Base-by-base conservation (phyloP, 352 stramenopile species). In the Globisporangium polare region DNA sequence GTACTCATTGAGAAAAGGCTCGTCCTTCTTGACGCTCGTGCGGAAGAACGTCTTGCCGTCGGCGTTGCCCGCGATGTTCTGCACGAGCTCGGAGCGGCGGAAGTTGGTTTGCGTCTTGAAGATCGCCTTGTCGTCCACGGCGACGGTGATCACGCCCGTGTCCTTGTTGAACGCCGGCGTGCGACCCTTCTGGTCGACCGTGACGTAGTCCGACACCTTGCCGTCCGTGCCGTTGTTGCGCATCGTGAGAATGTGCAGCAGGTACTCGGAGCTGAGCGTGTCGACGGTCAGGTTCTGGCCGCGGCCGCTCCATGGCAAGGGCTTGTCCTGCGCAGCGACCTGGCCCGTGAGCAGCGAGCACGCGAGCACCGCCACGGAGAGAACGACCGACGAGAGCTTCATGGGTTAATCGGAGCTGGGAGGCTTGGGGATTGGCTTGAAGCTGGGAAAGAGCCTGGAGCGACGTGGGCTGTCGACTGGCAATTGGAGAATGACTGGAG, bases 191-290 rank as follows among this genome's bases (percentile, higher is more conserved):
- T 66, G 62, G 22, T 69, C 53, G 55, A 90, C 59, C 17, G 75
- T 75, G 5, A 83, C 72, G 67, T 78, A 90, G 69, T 89, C 62
- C 26, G 75, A 68, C 7, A 71, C 65, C 55, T 86, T 65, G 45
- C 65, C 73, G 20, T 66, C 65, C 43, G 63, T 73, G 50, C 60
- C 65, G 53, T 72, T 74, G 59, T 86, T 71, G 51, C 78, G 80
- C 69, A 79, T 72, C 68, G 67, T 85, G 29, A 90, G 65, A 65
- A 90, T 90, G 58, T 90, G 80, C 29, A 74, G 76, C 75, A 80
- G 58, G 68, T 80, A 88, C 66, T 90, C 78, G 62, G 69, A 60
- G 31, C 60, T 71, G 42, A 88, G 75, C 52, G 76, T 86, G 33
- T 54, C 63, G 53, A 86, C 77, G 17, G 76, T 85, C 18, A 90